These are phyloP conservation scores for Leccinum imitatum DNA, from an alignment of 768 basidiomycete genomes.

Conservation along the genomic window DNA sequence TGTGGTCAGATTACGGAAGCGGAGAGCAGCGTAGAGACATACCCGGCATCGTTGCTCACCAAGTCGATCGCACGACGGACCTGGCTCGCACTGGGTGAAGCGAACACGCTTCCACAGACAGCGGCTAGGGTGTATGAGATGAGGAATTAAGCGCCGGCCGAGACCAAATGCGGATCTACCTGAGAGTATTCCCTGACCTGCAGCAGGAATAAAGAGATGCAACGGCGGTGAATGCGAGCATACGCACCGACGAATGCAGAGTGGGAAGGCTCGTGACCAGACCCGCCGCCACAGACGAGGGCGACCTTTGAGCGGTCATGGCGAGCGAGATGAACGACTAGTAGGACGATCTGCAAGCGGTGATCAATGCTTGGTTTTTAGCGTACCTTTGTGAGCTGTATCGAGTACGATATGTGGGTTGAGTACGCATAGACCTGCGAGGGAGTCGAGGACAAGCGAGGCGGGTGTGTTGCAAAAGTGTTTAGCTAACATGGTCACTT, in stretches of 20 bases:
- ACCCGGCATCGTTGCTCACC: constrained; percentile 65
- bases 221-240: not conserved
- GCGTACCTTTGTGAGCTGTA: constrained; percentile 63
- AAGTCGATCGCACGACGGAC: constrained; percentile 80
- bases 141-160: not conserved
- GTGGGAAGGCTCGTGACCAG: constrained; percentile 91
- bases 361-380: not conserved
- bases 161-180: constrained; percentile 38
- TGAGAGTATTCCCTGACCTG: constrained; percentile 76
- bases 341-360: constrained; percentile 23
- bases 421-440: no score
- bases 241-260: constrained; percentile 81
- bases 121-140: constrained; percentile 49
- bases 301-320: constrained; percentile 67
- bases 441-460: no score
- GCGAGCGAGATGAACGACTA: constrained; percentile 63
- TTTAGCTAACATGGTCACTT: no score
- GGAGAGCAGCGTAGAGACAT: constrained; percentile 12
- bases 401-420: constrained; percentile 59
- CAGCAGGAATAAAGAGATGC: not conserved
- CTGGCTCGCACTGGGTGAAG: constrained; percentile 87
- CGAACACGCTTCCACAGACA: constrained; percentile 87
- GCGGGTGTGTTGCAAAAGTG: constrained; percentile 42
- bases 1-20: no score
- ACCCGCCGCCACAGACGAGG: constrained; percentile 80